Base-by-base conservation (phyloP, 257 asterid species). In the Anisodus acutangulus region DNA sequence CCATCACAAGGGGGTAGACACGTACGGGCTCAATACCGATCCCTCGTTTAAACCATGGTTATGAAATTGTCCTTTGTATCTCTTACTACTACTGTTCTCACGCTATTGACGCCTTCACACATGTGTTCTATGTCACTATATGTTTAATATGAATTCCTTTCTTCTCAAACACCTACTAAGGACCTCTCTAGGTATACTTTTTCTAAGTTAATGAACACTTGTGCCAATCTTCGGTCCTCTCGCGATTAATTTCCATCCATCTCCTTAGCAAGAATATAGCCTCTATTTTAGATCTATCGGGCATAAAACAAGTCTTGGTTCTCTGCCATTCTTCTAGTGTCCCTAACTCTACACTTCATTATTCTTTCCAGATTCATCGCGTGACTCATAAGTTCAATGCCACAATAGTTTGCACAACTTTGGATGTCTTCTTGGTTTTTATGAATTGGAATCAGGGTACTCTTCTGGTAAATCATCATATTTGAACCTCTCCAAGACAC, bases 381-480 rank as follows among this genome's bases (percentile, higher is more conserved):
- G 41, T 31, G 41, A 69, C 78, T 41, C 31, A 69, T 16, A 41
- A 69, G 55, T 41, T 69, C 35, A 31, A 31, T 9, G 37, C 76
- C 76, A 68, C 37, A 68, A 68, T 68, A 69, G 54, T 16, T 69
- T 16, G 54, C 78, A 16, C 78, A 69, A 39, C 78, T 41, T 69
- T 17, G 54, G 54, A 41, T 69, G 78, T 41, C 31, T 31, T 31
- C 35, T 31, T 31, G 35, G 35, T 31, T 31, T 31, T 31, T 31
- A 31, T 31, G 35, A 31, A 31, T 31, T 31, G 35, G 35, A 31
- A 31, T 31, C 35, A 31, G 35, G 2, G 35, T 31, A 41, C 78
- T 41, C 19, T 41, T 8, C 17, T 2, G 54, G 78, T 41, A 69
- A 69, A 54, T 69, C 4, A 4, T 41, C 78, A 31, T 69, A 69